A percentile compares a stretch with the other conserved stretches of the same genome.
phyloP scores from a whole-genome alignment of 2,329 filamentous ascomycete species.

The Claviceps maximensis region DNA sequence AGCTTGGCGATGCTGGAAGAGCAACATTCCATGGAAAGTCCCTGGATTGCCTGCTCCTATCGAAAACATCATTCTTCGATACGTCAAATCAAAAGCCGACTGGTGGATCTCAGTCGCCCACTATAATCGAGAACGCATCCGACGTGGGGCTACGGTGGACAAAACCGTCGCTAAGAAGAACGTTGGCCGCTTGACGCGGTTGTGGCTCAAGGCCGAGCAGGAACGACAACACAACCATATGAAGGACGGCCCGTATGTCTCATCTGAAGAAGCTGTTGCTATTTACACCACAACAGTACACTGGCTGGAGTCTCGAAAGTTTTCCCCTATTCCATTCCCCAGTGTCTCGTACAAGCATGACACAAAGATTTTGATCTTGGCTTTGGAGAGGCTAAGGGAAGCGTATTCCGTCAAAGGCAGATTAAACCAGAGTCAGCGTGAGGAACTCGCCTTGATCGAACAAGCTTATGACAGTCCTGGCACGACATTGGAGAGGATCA shows the following conservation, averaged over 20 bases:
- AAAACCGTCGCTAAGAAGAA: conserved; percentile 99
- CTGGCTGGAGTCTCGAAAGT: conserved; percentile 96
- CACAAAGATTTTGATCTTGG: conserved; percentile 94
- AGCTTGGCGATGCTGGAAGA: conserved; percentile 99
- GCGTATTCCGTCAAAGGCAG: conserved; percentile 96
- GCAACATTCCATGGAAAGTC: conserved; percentile 99
- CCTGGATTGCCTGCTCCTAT: conserved; percentile 92
- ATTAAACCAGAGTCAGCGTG: conserved; percentile 92
- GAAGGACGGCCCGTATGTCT: conserved; percentile 97
- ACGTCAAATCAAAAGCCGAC: conserved; percentile 97
- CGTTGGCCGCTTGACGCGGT: conserved; percentile 77
- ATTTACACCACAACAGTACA: conserved; percentile 99
- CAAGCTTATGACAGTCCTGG: conserved; percentile 97
- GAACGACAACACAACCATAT: conserved; percentile 98
- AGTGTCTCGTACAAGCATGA: conserved; percentile 99
- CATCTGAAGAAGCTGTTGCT: conserved; percentile 93
- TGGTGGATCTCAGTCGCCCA: conserved; percentile 99
- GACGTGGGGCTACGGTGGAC: conserved; percentile 90
- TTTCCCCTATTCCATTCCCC: conserved; percentile 95
- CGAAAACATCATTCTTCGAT: conserved; percentile 95
- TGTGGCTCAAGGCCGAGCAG: conserved; percentile 97
- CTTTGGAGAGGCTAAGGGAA: conserved; percentile 82
- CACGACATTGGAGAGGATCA: conserved; percentile 90
- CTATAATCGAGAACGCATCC: conserved; percentile 95
- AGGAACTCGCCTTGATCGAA: conserved; percentile 91